A percentile compares a stretch with the other conserved stretches of the same genome.
phyloP scores from a whole-genome alignment of 2,329 filamentous ascomycete genomes.

The Trichoderma gracile region DNA sequence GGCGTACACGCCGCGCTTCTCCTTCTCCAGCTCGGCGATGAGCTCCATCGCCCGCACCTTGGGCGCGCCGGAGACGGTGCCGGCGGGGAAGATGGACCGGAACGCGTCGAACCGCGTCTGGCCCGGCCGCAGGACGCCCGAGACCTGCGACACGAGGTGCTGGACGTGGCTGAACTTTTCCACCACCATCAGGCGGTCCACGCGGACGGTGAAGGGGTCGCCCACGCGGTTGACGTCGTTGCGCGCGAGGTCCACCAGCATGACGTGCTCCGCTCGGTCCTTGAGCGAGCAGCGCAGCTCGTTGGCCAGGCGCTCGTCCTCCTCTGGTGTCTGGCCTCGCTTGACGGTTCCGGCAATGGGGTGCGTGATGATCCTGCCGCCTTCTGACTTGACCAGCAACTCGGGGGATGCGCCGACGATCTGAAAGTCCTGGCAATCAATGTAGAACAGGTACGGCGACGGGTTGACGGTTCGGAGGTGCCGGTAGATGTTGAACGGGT shows the following conservation, averaged over 20 bases:
- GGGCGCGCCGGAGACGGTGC: conserved; percentile 91
- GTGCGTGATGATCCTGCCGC: conserved; percentile 87
- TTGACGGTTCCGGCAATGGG: conserved; percentile 96
- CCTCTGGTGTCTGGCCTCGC: conserved; percentile 75
- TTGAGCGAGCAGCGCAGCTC: conserved; percentile 78
- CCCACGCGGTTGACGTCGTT: conserved; percentile 97
- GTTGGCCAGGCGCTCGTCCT: conserved; percentile 77
- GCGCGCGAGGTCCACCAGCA: conserved; percentile 93
- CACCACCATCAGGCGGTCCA: conserved; percentile 92
- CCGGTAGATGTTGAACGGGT: conserved; percentile 98
- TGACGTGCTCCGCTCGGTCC: conserved; percentile 49
- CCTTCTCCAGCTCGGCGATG: conserved; percentile 88
- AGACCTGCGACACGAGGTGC: conserved; percentile 94
- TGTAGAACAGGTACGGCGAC: conserved; percentile 94
- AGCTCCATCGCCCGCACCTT: conserved; percentile 97
- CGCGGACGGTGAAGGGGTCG: conserved; percentile 83
- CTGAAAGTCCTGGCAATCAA: conserved; percentile 88
- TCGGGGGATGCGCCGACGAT: conserved; percentile 95
- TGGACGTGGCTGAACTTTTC: conserved; percentile 96
- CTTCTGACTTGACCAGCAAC: conserved; percentile 87
- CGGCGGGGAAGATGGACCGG: conserved; percentile 93
- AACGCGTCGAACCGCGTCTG: conserved; percentile 95
- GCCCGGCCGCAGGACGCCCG: conserved; percentile 77
- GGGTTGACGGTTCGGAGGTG: conserved; percentile 97
- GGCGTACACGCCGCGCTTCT: conserved; percentile 94